Evolutionary conservation across 805 yeast species (phyloP).

Genomic region (Yarrowia sp.): DNA sequence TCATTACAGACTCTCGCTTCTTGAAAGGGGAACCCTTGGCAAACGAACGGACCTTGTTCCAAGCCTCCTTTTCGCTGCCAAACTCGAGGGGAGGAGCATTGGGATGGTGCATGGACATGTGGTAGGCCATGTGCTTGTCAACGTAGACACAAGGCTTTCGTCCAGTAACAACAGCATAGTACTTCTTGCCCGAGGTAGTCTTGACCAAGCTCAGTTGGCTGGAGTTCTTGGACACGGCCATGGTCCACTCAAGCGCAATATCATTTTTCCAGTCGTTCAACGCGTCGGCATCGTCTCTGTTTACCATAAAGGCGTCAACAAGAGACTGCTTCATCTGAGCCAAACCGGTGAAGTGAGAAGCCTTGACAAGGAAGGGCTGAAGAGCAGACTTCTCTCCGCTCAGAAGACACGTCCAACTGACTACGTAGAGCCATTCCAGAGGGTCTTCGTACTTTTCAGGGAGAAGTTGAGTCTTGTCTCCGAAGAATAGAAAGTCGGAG

Average conservation of each 20-base stretch:
- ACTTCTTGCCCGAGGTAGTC: not conserved
- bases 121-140: slow-evolving; percentile 24
- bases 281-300: slow-evolving; percentile 20
- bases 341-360: slow-evolving; percentile 1
- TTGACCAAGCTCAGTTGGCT: slow-evolving; percentile 10
- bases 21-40: slow-evolving; percentile 19
- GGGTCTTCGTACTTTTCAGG: slow-evolving; percentile 18
- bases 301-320: slow-evolving; percentile 2
- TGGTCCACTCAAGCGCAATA: slow-evolving; percentile 12
- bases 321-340: slow-evolving; percentile 12
- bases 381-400: slow-evolving; percentile 1
- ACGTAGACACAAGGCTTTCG: slow-evolving; percentile 20
- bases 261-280: slow-evolving; percentile 17
- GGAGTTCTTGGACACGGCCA: slow-evolving; percentile 23
- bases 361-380: slow-evolving; percentile 2
- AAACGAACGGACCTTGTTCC: slow-evolving; percentile 26
- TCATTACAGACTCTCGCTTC: slow-evolving; percentile 5
- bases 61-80: slow-evolving; percentile 13
- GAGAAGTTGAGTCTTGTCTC: not conserved
- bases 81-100: slow-evolving; percentile 3
- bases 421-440: slow-evolving; percentile 19
- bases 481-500: slow-evolving; percentile 11
- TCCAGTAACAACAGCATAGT: slow-evolving; percentile 18
- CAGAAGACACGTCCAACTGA: slow-evolving; percentile 3
- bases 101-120: slow-evolving; percentile 25